Conservation (phyloP, 2,329 filamentous ascomycete genomes). For the Fusarium nisikadoi region DNA sequence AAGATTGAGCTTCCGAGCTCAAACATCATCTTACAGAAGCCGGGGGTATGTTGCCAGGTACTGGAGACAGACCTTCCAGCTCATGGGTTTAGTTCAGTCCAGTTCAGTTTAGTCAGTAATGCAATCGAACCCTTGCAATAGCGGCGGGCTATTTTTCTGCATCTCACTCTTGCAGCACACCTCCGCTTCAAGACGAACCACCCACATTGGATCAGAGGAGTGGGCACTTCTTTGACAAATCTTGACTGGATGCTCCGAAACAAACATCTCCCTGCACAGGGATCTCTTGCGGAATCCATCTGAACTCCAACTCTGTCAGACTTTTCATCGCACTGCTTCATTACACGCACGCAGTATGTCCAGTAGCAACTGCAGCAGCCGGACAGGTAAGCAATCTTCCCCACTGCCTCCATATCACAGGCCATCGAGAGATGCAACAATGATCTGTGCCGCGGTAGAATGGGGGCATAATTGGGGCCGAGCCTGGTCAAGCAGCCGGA, state of each 20-base stretch:
- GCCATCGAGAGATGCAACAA: slow-evolving; percentile 37
- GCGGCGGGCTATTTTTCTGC: slow-evolving; percentile 26
- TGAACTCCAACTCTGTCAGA: slow-evolving; percentile 22
- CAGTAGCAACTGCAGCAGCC: background rate
- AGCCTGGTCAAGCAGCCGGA: slow-evolving; percentile 24
- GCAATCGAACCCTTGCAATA: slow-evolving; percentile 9
- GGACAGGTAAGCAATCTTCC: slow-evolving; percentile 16
- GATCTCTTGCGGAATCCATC: slow-evolving; percentile 28
- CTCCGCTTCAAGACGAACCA: slow-evolving; percentile 7
- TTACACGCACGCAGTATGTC: background rate
- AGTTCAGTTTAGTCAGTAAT: background rate
- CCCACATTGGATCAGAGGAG: slow-evolving; percentile 9
- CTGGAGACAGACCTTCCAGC: slow-evolving; percentile 4
- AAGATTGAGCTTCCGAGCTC: background rate
- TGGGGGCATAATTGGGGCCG: slow-evolving; percentile 31
- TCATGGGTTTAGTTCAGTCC: background rate
- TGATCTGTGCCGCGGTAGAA: slow-evolving; percentile 40
- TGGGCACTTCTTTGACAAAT: slow-evolving; percentile 5
- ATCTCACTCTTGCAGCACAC: slow-evolving; percentile 37
- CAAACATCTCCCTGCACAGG: slow-evolving; percentile 9
- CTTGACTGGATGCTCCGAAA: slow-evolving; percentile 8
- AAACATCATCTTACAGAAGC: background rate
- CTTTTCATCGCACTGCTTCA: slow-evolving; percentile 3
- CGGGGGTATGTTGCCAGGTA: background rate
- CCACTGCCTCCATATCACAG: slow-evolving; percentile 40